Conservation (phyloP, 129 eudicot genomes). For the Deinandra increscens region DNA sequence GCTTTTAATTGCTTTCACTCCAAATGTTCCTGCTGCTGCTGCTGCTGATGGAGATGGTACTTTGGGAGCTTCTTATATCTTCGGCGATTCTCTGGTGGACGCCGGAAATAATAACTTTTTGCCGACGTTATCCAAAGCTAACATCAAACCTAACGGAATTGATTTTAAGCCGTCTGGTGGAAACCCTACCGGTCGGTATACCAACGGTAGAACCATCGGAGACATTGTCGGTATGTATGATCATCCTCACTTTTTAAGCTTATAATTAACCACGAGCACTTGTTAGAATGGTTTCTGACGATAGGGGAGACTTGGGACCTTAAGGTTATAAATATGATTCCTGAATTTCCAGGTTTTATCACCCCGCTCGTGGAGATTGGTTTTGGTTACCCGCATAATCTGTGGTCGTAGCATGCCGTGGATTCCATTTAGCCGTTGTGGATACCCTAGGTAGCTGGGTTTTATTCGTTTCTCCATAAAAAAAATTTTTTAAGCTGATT, state of each 20-base stretch:
- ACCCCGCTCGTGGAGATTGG: no score
- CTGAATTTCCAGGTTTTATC: no score
- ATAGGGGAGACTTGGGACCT: no score
- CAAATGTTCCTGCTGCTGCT: conserved; percentile 21
- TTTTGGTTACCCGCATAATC: no score
- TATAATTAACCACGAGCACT: no score
- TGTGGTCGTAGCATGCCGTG: no score
- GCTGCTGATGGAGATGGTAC: conserved; percentile 33
- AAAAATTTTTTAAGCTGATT: no score
- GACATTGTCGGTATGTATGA: conserved; percentile 88
- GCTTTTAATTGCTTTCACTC: conserved; percentile 23
- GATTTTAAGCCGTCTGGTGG: conserved; percentile 83
- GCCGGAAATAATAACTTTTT: conserved; percentile 92
- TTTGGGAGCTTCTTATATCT: conserved; percentile 88
- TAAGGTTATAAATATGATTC: no score
- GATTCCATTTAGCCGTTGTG: no score
- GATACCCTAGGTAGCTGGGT: no score
- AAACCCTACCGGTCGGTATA: conserved; percentile 81
- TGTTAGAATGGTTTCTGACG: no score
- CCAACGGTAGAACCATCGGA: conserved; percentile 93
- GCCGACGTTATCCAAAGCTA: conserved; percentile 75
- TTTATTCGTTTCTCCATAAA: no score
- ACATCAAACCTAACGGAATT: conserved; percentile 79
- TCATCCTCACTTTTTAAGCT: neutral
- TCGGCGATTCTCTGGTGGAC: conserved; percentile 96